phyloP scores from a whole-genome alignment of 441 rosid species.

The Omphalea diandra region DNA sequence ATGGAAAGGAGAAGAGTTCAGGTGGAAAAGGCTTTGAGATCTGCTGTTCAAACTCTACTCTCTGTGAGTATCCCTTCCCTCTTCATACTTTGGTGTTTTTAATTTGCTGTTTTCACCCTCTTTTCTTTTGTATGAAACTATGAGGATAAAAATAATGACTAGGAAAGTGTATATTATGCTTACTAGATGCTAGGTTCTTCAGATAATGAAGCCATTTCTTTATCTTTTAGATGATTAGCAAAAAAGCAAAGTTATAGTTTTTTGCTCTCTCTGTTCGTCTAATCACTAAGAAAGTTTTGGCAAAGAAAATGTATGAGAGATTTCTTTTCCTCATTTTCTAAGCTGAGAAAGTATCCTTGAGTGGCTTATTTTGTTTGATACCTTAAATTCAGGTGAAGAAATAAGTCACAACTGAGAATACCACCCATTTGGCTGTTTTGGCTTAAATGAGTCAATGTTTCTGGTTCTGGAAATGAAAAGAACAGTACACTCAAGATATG shows the following conservation, averaged over 20 bases:
- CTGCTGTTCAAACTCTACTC: slow-evolving; percentile 59
- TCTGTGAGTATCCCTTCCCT: slow-evolving; percentile 47
- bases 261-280: too few species aligned
- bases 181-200: too few species aligned
- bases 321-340: too few species aligned
- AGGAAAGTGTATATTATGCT: too few species aligned
- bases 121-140: too few species aligned
- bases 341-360: neutral
- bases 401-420: neutral
- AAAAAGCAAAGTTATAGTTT: too few species aligned
- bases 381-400: neutral
- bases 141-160: too few species aligned
- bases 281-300: too few species aligned
- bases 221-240: too few species aligned
- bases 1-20: slow-evolving; percentile 74
- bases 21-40: slow-evolving; percentile 60
- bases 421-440: neutral
- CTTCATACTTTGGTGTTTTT: neutral
- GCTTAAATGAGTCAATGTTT: neutral
- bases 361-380: neutral
- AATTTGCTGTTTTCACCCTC: neutral
- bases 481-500: neutral
- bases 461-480: neutral
- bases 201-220: too few species aligned
- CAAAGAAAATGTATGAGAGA: too few species aligned